Evolutionary conservation across 257 asterid species (phyloP).

Genomic region (Capsicum baccatum): DNA sequence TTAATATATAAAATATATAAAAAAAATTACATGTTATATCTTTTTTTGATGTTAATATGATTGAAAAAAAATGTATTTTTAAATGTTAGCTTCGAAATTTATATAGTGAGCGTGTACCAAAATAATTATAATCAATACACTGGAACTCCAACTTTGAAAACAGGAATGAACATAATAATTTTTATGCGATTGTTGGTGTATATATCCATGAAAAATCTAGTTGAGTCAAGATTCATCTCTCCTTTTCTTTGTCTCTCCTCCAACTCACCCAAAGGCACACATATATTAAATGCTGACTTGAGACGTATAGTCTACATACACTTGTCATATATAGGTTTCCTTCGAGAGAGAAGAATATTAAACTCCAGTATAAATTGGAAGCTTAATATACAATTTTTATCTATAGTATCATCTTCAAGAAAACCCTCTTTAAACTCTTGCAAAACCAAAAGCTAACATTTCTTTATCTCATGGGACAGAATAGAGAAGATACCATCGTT

Average conservation of each 20-base stretch:
- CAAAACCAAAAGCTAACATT: not conserved
- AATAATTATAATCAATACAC: not conserved
- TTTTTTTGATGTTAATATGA: too few species aligned
- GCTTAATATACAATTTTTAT: constrained; percentile 28
- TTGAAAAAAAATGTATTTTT: too few species aligned
- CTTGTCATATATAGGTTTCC: not conserved
- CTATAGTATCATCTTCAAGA: not conserved
- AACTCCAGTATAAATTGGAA: constrained; percentile 43
- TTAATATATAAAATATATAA: too few species aligned
- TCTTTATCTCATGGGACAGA: constrained; percentile 26
- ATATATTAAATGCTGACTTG: constrained; percentile 26
- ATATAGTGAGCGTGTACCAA: not conserved
- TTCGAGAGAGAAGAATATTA: not conserved
- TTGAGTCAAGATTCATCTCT: constrained; percentile 28
- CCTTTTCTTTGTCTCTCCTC: not conserved
- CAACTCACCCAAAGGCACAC: constrained; percentile 30
- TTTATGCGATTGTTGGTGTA: not conserved
- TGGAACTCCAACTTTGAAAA: not conserved
- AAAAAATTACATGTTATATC: too few species aligned
- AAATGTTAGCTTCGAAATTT: too few species aligned
- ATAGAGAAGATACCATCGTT: not conserved
- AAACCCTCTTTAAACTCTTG: not conserved
- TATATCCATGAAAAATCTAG: constrained; percentile 39
- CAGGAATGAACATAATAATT: not conserved
- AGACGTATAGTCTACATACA: constrained; percentile 40